phyloP scores from a whole-genome alignment of 495 filamentous ascomycete species.

The Neurospora sp. region DNA sequence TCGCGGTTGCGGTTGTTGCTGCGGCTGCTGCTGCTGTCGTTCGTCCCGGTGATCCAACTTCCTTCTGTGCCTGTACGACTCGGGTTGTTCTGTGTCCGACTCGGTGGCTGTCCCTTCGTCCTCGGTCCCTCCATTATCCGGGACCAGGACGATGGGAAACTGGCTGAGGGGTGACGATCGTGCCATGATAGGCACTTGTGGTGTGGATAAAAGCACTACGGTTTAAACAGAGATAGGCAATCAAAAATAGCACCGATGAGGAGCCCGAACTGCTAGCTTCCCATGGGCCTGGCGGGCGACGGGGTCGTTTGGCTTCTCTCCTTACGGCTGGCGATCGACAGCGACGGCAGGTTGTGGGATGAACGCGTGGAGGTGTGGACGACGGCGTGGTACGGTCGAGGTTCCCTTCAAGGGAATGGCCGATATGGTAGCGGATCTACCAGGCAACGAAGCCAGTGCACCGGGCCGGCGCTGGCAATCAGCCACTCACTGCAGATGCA shows the following conservation, averaged over 20 bases:
- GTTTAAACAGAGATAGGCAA: neutral
- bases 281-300: neutral
- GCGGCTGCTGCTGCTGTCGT: neutral
- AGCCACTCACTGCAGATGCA: neutral
- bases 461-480: neutral
- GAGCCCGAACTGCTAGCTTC: neutral
- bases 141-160: conserved; percentile 16
- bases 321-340: neutral
- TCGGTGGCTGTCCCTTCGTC: neutral
- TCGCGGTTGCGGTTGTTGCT: conserved; percentile 3
- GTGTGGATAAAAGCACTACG: neutral
- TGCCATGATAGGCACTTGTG: neutral
- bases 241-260: neutral
- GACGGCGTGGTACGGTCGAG: neutral
- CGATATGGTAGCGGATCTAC: neutral
- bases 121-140: conserved; percentile 6
- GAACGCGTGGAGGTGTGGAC: neutral
- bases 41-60: neutral
- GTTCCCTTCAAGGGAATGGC: neutral
- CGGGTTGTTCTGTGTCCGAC: conserved; percentile 3
- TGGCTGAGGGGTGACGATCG: conserved; percentile 1
- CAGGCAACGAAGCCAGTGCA: neutral
- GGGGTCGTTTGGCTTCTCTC: neutral
- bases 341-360: neutral
- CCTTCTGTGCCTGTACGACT: conserved; percentile 4